Evolutionary conservation across 208 protist species (phyloP), one percentile per base, ranked within the genome.

Genomic region (Kentomonas sorsogonicus): DNA sequence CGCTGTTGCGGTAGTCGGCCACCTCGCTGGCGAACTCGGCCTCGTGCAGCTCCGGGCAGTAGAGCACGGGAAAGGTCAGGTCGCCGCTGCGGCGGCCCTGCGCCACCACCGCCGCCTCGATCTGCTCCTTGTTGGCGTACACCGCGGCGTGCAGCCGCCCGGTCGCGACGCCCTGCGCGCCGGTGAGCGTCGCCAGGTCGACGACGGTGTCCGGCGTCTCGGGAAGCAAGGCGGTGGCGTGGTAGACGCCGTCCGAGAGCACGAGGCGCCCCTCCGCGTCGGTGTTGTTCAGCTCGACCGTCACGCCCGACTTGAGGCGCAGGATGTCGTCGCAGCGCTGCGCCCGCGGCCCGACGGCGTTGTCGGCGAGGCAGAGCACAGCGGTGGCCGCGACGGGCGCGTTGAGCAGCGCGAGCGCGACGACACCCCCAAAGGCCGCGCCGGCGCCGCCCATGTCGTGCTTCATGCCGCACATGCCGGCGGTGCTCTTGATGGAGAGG

Each of bases 221-320:
- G 34, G 67, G 53, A 25, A 94, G 82, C 45, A 89, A 59, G 3
- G 83, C 79, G 34, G 63, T 70, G 53, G 89, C 91, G 70, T 96
- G 93, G 63, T 82, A 86, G 25, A 97, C 77, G 26, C 85, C 93
- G 62, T 97, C 93, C 13, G 74, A 73, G 5, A 97, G 78, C 45
- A 96, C 91, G 9, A 96, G 72, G n/a, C 93, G 82, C 18, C 93
- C 91, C 56, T 97, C 91, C 13, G 91, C 91, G 59, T 96, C 91
- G 7, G 91, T 95, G 79, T 96, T 96, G 77, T 95, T 95, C 50
- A 97, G 74, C 66, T 97, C 89, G 16, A 97, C 73, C 13, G 86
- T 90, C n/a, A 77, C 43, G 30, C 91, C 91, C 18, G 86, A 94
- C 62, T 89, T 84, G 75, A 94, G 81, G 46, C 68, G 68, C 29